Evolutionary conservation across 108 stramenopile genomes (phyloP), one percentile per base, ranked within the genome.

Genomic region (Seminavis robusta): DNA sequence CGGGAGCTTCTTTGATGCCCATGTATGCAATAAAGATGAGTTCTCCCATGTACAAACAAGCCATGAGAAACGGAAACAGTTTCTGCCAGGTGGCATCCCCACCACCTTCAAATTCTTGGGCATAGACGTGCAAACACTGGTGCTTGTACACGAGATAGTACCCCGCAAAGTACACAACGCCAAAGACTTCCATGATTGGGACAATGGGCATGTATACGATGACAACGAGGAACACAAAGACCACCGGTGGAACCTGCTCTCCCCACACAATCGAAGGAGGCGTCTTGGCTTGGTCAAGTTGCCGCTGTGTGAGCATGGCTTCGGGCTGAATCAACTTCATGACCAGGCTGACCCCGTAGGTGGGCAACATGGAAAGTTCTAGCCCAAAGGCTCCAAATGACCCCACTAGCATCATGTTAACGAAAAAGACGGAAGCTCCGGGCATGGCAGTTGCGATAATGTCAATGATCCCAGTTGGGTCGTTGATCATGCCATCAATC

Each of bases 391-490:
- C 41, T 9, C 43, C 50, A 1, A 77, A 40, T 13, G 53, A 46
- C 26, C 43, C 24, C 13, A 64, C 55, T 37, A 77, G 21, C 1
- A 77, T 51, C 27, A 59, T 52, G 30, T 70, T 55, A 19, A 70
- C 33, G 53, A 77, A 77, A 56, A 73, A 77, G 37, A 59, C 63
- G 31, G 61, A 45, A 4, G 63, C 51, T 5, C 69, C 69, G 17
- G 69, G 67, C 20, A 77, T 33, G 11, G 72, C 68, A 19, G 9
- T 17, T 23, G 67, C 76, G 10, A 77, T 21, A 7, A 69, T 59
- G 34, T 49, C 41, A 2, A 74, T 37, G 45, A 73, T 60, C 10
- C 54, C 31, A 11, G 21, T 20, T 7, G 69, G 68, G 24, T 74
- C 54, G 0, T 45, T 15, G 10, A 69, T 19, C 28, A 77, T 43